Evolutionary conservation across 441 rosid genomes (phyloP).

Genomic region (Populus trichocarpa): DNA sequence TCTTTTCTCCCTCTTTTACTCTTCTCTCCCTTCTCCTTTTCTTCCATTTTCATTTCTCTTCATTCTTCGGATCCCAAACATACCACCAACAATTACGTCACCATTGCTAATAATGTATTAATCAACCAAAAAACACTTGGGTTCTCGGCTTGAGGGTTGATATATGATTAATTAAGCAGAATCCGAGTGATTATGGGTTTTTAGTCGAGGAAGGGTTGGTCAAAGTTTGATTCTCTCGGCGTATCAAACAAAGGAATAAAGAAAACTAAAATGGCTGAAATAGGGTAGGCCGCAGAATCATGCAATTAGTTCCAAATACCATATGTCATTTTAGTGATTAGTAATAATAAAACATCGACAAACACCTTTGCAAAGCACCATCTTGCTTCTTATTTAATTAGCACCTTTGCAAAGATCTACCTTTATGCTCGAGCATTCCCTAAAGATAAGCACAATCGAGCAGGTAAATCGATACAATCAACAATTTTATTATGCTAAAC

Average conservation of each 20-base stretch:
- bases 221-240: not conserved
- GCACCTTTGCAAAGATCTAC: not conserved
- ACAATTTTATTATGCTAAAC: not conserved
- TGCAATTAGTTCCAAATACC: not conserved
- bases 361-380: not conserved
- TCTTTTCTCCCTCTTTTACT: not conserved
- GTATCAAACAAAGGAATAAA: too few relatives aligned
- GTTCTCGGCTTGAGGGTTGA: not conserved
- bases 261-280: too few relatives aligned
- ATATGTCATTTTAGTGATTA: not conserved
- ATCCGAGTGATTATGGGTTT: not conserved
- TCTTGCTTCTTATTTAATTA: not conserved
- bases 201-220: not conserved
- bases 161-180: too few relatives aligned
- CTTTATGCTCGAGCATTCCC: conserved; percentile 7
- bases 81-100: not conserved
- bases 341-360: too few relatives aligned
- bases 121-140: not conserved
- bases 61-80: not conserved
- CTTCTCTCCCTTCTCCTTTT: not conserved
- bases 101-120: not conserved
- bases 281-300: not conserved
- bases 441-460: not conserved
- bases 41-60: not conserved
- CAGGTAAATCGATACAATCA: not conserved